Evolutionary conservation across 371 early-diverging fungal species (phyloP).

Genomic region (Blastocladiella emersonii): DNA sequence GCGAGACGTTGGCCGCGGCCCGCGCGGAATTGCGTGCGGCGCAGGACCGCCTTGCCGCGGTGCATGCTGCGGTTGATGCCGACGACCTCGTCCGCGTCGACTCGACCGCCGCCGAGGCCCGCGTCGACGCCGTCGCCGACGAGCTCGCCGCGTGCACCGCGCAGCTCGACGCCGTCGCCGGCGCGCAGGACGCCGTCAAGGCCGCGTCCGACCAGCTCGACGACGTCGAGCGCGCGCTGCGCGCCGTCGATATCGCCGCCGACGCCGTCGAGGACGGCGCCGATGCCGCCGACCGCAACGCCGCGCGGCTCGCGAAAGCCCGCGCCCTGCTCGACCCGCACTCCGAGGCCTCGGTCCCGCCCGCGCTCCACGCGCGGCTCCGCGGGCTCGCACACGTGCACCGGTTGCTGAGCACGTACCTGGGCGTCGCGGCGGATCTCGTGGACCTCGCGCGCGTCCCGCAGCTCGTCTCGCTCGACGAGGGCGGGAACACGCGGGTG

Average conservation of each 20-base stretch:
- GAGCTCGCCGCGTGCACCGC: background rate
- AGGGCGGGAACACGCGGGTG: background rate
- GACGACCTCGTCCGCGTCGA: no score
- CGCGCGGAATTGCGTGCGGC: background rate
- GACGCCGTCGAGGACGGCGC: no score
- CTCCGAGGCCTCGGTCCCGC: background rate
- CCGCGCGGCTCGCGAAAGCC: background rate
- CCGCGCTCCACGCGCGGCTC: background rate
- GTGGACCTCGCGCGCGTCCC: background rate
- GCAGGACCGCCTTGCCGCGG: background rate
- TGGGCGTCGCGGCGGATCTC: background rate
- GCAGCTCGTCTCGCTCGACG: background rate
- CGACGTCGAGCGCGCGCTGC: no score
- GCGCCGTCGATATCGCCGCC: no score
- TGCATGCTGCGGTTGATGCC: background rate
- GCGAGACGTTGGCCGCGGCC: background rate
- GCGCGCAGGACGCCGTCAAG: background rate
- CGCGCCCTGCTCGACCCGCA: background rate
- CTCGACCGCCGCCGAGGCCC: no score
- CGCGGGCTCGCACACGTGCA: background rate
- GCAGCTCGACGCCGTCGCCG: background rate
- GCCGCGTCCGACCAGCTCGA: background rate
- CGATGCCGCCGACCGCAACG: no score
- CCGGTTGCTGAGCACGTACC: background rate
- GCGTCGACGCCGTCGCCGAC: background rate